A percentile compares a stretch with the other conserved stretches of the same genome.
phyloP scores from a whole-genome alignment of 2,329 filamentous ascomycete genomes.

The Hyphodiscus sp. region DNA sequence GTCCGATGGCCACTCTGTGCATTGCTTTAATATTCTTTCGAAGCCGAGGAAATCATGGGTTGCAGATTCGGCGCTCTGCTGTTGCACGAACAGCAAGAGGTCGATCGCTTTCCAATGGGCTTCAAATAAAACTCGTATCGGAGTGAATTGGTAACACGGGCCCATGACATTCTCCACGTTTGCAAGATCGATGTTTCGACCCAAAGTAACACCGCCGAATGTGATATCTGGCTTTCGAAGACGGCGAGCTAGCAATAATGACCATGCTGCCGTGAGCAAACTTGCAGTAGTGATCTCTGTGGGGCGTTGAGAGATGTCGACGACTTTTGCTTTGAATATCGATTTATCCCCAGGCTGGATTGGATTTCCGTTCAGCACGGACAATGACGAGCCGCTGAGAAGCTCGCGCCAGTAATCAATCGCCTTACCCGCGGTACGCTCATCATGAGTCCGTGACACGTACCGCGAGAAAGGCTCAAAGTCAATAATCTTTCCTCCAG shows the following conservation, averaged over 20 bases:
- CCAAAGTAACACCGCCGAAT: conserved; percentile 37
- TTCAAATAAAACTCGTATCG: conserved; percentile 36
- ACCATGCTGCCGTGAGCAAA: conserved; percentile 38
- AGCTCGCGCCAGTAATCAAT: conserved; percentile 40
- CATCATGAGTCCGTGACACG: conserved; percentile 18
- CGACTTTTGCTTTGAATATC: no score
- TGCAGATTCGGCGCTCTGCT: conserved; percentile 27
- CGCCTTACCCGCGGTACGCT: conserved; percentile 23
- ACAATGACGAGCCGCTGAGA: conserved; percentile 29
- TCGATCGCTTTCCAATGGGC: conserved; percentile 29
- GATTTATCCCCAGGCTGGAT: no score
- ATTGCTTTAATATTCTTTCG: conserved; percentile 29
- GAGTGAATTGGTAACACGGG: conserved; percentile 40
- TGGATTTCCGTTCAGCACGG: no score
- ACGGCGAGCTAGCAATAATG: conserved; percentile 34
- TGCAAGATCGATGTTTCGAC: conserved; percentile 34
- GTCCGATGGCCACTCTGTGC: conserved; percentile 30
- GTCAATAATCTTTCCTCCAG: conserved; percentile 29
- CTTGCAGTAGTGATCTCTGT: conserved; percentile 36
- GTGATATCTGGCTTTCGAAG: conserved; percentile 32
- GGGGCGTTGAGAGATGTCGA: conserved; percentile 23
- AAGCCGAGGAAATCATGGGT: conserved; percentile 33
- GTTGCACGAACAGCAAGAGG: conserved; percentile 30
- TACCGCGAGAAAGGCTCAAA: conserved; percentile 36
- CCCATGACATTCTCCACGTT: conserved; percentile 36